These are phyloP conservation scores for Didymella segeticola DNA, from an alignment of 2,329 filamentous ascomycete genomes.

Conservation along the genomic window DNA sequence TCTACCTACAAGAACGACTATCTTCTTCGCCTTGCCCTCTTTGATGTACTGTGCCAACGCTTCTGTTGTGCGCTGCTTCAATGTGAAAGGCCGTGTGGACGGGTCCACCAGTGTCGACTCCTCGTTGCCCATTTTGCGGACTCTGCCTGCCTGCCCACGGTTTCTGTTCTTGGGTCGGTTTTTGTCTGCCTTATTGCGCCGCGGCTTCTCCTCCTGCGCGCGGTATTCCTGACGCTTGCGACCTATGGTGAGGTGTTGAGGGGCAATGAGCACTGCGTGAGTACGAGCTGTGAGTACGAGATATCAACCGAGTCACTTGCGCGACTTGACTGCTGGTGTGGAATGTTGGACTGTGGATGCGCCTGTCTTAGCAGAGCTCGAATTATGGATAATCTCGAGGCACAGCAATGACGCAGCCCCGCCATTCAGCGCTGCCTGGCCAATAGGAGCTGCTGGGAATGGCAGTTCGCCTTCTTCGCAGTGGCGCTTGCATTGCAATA, in stretches of 20 bases:
- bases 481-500: background rate
- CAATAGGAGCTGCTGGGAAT: conserved; percentile 17
- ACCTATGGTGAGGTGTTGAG: conserved; percentile 53
- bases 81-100: conserved; percentile 66
- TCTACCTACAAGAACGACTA: conserved; percentile 76
- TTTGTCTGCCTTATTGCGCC: conserved; percentile 31
- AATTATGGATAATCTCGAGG: conserved; percentile 6
- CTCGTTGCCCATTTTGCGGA: conserved; percentile 82
- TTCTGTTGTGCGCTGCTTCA: conserved; percentile 72
- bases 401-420: conserved; percentile 10
- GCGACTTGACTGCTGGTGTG: background rate
- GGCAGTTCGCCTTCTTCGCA: background rate
- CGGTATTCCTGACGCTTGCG: conserved; percentile 57
- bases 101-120: conserved; percentile 74
- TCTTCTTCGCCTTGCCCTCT: conserved; percentile 68
- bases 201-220: conserved; percentile 45
- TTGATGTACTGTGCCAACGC: conserved; percentile 83
- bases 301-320: background rate
- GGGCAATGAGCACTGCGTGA: background rate
- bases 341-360: background rate
- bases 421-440: conserved; percentile 8
- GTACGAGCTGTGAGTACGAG: background rate
- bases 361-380: background rate
- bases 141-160: conserved; percentile 28
- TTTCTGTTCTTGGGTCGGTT: conserved; percentile 24